Evolutionary conservation across 2,329 filamentous ascomycete genomes (phyloP), one percentile per base, ranked within the genome.

Genomic region (Massarina eburnea): DNA sequence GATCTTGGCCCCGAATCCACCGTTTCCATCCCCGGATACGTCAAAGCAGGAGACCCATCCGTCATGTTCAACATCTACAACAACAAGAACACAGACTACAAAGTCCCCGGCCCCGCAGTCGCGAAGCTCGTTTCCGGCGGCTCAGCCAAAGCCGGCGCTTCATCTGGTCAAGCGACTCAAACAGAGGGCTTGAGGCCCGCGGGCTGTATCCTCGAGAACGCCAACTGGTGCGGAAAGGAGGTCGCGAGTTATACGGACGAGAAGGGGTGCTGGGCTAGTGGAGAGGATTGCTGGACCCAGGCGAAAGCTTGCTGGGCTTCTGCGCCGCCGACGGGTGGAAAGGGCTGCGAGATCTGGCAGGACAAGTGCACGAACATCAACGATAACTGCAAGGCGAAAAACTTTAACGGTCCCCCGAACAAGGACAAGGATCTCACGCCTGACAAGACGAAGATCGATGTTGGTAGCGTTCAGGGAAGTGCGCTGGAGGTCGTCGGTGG

Each of bases 171-270:
- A 47, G 56, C 46, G 34, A 55, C 55, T 3, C 76, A 79, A 52
- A 68, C 59, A 3, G 47, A 49, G 22, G 47, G 47, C 18, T 18
- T 46, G 18, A 35, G 35, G 34, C 43, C 47, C 3, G 35, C 15
- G 5, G 29, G 17, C 32, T 45, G 43, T 39, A 43, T 49, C 15
- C 34, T 84, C 48, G 81, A 82, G 61, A 88, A 88, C 62, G 85
- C 74, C 47, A 89, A 90, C 72, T 90, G 85, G 86, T 88, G 84
- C 68, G 85, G 78, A 41, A 73, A 77, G 48, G 79, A 87, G 59
- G 75, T 89, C 1, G 65, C 78, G 0, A 57, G 68, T 8, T 89
- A 86, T 71, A 72, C 70, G 4, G 72, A 73, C 35, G 75, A 83
- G 61, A 61, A 61, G 1, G 77, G 77, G 12, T 89, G 86, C 74